A percentile compares a stretch with the other conserved stretches of the same genome.
phyloP scores from a whole-genome alignment of 495 filamentous ascomycete genomes.

The Penicillium bialowiezense region DNA sequence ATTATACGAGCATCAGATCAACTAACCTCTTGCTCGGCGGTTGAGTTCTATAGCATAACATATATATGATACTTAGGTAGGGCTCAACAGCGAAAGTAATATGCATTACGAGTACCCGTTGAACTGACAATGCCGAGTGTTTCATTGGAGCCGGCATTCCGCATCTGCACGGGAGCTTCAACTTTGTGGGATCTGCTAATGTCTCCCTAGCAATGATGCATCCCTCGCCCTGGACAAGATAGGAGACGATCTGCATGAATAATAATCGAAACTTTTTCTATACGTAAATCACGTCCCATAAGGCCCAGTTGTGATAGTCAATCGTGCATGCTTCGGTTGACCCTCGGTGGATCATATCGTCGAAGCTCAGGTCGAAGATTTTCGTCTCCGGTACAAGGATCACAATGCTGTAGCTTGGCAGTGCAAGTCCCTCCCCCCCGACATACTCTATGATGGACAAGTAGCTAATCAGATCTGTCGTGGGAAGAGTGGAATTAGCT shows the following conservation, averaged over 20 bases:
- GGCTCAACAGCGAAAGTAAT: not conserved
- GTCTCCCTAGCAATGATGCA: not conserved
- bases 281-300: not conserved
- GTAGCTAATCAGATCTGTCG: constrained; percentile 6
- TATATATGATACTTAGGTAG: too few relatives aligned
- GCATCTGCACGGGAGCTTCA: constrained; percentile 1
- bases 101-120: not conserved
- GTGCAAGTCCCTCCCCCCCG: constrained; percentile 3
- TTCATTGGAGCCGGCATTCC: constrained; percentile 2
- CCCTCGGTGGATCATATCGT: constrained; percentile 30
- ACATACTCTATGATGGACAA: not conserved
- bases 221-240: not conserved
- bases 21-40: not conserved
- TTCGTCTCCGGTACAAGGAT: constrained; percentile 23
- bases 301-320: constrained; percentile 8
- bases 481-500: constrained; percentile 11
- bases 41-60: not conserved
- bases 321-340: constrained; percentile 20
- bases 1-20: constrained; percentile 1
- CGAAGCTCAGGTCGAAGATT: constrained; percentile 24
- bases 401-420: constrained; percentile 14
- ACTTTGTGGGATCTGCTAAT: not conserved
- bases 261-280: not conserved
- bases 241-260: not conserved
- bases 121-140: not conserved